Evolutionary conservation across 2,329 filamentous ascomycete genomes (phyloP).

Genomic region (Niveomyces coronatus): DNA sequence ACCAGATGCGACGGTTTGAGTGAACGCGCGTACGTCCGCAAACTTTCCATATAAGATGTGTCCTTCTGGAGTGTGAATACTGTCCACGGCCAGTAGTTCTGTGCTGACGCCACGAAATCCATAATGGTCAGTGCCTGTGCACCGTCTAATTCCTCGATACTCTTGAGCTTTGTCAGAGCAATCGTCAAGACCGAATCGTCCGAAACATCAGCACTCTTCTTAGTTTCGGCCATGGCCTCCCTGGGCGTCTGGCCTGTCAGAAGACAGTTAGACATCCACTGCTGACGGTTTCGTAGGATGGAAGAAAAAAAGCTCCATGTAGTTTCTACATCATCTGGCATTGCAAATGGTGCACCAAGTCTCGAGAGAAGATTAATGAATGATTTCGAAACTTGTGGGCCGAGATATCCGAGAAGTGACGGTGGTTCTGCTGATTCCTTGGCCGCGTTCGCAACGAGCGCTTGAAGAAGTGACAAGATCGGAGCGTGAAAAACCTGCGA

Average conservation of each 20-base stretch:
- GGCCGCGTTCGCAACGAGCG: constrained; percentile 60
- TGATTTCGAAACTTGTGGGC: constrained; percentile 69
- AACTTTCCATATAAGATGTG: constrained; percentile 57
- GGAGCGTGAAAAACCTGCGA: constrained; percentile 55
- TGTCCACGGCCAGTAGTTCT: constrained; percentile 94
- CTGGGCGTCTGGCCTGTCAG: constrained; percentile 80
- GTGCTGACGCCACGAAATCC: constrained; percentile 77
- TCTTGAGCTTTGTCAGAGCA: constrained; percentile 60
- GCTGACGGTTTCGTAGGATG: constrained; percentile 80
- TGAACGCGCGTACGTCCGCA: constrained; percentile 58
- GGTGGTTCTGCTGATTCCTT: constrained; percentile 64
- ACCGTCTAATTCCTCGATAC: constrained; percentile 53
- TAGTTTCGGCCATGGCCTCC: constrained; percentile 52
- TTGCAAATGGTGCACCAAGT: constrained; percentile 64
- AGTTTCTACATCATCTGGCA: constrained; percentile 51
- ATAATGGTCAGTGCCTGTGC: constrained; percentile 64
- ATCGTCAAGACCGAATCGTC: constrained; percentile 59
- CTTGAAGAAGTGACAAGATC: constrained; percentile 59
- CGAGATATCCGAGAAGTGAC: constrained; percentile 87
- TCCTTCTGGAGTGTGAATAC: constrained; percentile 71
- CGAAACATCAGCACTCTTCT: constrained; percentile 38
- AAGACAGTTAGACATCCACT: constrained; percentile 91
- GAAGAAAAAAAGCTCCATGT: constrained; percentile 83
- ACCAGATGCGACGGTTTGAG: constrained; percentile 42
- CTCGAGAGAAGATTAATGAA: constrained; percentile 71